Evolutionary conservation across 169 alveolate genomes (phyloP), one percentile per base, ranked within the genome.

Genomic region (Plasmodium inui): DNA sequence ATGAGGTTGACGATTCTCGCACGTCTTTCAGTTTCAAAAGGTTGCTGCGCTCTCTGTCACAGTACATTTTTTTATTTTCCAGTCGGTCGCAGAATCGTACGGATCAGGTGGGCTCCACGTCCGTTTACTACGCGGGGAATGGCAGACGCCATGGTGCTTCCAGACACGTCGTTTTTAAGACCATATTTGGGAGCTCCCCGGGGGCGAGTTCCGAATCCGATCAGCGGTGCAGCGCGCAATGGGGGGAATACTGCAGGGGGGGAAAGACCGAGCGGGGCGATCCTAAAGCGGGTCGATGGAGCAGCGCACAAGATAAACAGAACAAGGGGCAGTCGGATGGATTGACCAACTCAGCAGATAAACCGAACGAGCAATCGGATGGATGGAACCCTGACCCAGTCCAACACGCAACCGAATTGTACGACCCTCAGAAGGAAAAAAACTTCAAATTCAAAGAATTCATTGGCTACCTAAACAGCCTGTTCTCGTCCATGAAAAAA

Each of bases 401-500:
- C 39, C 37, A 46, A 10, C 26, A 78, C 19, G 22, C 55, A 28
- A 76, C 55, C n/a, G 19, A 73, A 1, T 17, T 73, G 37, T 73
- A 84, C 82, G 80, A 88, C 19, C 84, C 72, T 8, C 30, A 67
- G 44, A 88, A 88, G 32, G 89, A 88, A 55, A 34, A 39, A 10
- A 76, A 88, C 46, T 88, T 57, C n/a, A 88, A 88, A 19, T 57
- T 88, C 44, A 55, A 55, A 17, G 94, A 88, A 39, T 88, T 88
- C 71, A 55, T 76, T 61, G 81, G 46, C 82, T 88, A 88, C 46
- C 50, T 76, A 12, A 78, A 88, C 71, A 88, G 50, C 50, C n/a
- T 88, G 70, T 88, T 88, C 81, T 88, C 70, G 19, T 88, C 94
- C n/a, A 78, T 88, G 32, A 88, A 88, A 88, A 88, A 79, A 61